Evolutionary conservation across 192 early-diverging fungal species (phyloP), one percentile per base, ranked within the genome.

Genomic region (Coemansia sp.): DNA sequence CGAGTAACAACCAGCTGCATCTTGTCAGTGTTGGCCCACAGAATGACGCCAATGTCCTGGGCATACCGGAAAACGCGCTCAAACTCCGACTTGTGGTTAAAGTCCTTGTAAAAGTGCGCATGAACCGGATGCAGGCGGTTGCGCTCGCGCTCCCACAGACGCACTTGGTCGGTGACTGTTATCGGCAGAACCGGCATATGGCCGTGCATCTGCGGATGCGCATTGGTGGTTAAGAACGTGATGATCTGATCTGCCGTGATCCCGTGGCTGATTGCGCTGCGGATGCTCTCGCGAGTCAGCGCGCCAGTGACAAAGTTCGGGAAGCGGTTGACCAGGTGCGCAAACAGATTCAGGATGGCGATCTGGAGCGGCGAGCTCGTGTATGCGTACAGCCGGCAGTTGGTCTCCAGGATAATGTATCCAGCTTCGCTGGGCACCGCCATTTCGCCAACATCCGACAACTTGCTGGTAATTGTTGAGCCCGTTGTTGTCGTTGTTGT

Each of bases 161-260:
- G 75, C 38, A 99, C 93, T 77, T 99, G 96, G 78, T 99, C 96
- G 0, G 94, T 85, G 3, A 99, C 95, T 2, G 95, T 97, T 9
- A 90, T 66, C 0, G 96, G 96, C 61, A 99, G 71, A 17, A 96
- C 79, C 0, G 95, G 93, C 13, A 75, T 81, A 68, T 86, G 72
- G 73, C 90, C 90, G 61, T 89, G 84, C 92, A 97, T 95, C 63
- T 97, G 92, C 19, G 91, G 88, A 72, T 99, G 96, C 0, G 96
- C 93, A 62, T 99, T 92, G 23, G 89, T 78, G 7, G 87, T 87
- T 33, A 99, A 76, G 66, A 94, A 99, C 4, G 87, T 86, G 59
- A 98, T 94, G 55, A 98, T 98, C 81, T 98, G 96, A 35, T 95
- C 91, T 6, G 96, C 94, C 0, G 93, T 94, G 61, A 99, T 97